Base-by-base conservation (phyloP, 2,329 filamentous ascomycete species). In the Cladosporium sp. region DNA sequence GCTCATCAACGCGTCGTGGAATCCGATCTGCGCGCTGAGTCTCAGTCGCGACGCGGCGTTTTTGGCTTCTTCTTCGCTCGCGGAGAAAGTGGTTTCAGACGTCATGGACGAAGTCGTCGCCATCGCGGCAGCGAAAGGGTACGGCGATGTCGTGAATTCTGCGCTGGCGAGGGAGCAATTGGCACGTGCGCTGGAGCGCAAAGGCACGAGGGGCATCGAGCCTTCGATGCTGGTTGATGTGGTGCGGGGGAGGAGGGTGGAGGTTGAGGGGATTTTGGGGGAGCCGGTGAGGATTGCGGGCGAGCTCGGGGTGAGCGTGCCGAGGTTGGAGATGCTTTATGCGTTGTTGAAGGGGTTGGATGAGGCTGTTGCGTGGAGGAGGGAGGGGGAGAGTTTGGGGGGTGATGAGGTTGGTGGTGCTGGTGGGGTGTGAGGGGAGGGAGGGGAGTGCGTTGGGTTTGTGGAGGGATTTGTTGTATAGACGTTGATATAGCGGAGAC, bases 1-100 rank as follows among this genome's bases (percentile, higher is more conserved):
- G 0, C 67, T 83, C 0, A 69, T 80, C 62, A 84, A 84, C 58
- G 79, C 75, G 1, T 72, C 77, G 0, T 83, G 78, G 76, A 84
- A 84, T 55, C 76, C 80, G 0, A 70, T 82, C 30, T 81, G 78
- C 36, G 79, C 80, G 0, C 66, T 83, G 5, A 49, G 18, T 0
- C 70, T 76, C 0, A 70, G 72, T 36, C 74, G 78, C 50, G 80
- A 80, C 16, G 72, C 76, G 0, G 61, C 72, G 0, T 77, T 80
- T 59, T 63, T 82, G 9, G 55, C 55, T 0, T 69, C 62, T 0
- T 77, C 71, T 1, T 63, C 66, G 0, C 60, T 59, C 13, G 65
- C 72, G 2, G 57, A 64, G 16, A 60, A 61, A 12, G 59, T 73
- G 2, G 61, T 76, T 6, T 59, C 62, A 35, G 67, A 62, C 2